Base-by-base conservation (phyloP, 2,329 filamentous ascomycete genomes). In the Apiospora pterosperma region DNA sequence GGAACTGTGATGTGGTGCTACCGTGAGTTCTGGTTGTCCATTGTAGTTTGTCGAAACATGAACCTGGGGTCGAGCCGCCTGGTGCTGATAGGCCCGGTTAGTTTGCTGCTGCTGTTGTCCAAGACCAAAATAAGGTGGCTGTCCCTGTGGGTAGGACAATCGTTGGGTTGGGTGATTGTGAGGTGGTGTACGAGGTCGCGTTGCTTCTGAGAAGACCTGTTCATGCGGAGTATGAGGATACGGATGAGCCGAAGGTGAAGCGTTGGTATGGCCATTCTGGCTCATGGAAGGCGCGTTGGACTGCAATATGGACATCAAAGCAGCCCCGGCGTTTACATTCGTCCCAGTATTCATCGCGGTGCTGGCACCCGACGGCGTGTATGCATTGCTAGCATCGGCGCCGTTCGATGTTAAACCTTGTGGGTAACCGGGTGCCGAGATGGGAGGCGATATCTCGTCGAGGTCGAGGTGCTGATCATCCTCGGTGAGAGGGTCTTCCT, bases 401-500 rank as follows among this genome's bases (percentile, higher is more conserved):
- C 38, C 39, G 14, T 16, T 36, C 38, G 25, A 34, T 44, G 21
- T 25, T 34, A 14, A 23, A 34, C n/a, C 38, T 34, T 44, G 28
- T 12, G 39, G 28, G 19, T 42, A 42, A 10, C 38, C 38, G 16
- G 36, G 6, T 19, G 31, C 21, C 21, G 38, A 21, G 6, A 44
- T 31, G 36, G 60, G 60, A 31, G 61, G 61, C 14, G 61, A 36
- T 21, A 28, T 52, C 42, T 55, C 42, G 7, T 62, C 60, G 60
- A 44, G 76, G 67, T 83, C 76, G 55, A 76, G 73, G 69, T 80
- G 78, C n/a, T 78, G 73, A 62, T 91, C 88, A 63, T 92, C 89
- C 73, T 91, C 87, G 7, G 87, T 87, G 62, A 84, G 76, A 41
- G 81, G 80, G 67, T 90, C 87, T 52, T 89, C 85, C 28, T 55